Percentiles rank a stretch among this genome's conserved stretches.
These are phyloP conservation scores for Dioszegia hungarica DNA, from an alignment of 768 basidiomycete species.

Conservation along the genomic window DNA sequence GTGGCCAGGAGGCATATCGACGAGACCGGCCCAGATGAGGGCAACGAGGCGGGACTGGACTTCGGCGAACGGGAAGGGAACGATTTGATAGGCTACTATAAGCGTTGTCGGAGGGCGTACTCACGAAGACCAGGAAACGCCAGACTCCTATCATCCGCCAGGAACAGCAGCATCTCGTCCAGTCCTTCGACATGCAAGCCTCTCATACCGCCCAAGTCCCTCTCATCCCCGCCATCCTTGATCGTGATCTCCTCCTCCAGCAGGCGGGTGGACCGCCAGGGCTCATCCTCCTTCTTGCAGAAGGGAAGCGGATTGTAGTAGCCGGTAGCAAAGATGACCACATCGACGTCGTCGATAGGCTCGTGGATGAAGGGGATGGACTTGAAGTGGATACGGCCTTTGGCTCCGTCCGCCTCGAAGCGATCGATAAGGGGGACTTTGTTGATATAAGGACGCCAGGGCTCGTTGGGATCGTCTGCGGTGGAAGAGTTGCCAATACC, in stretches of 20 bases:
- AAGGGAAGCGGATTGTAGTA: slow-evolving; percentile 50
- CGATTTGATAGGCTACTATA: slow-evolving; percentile 51
- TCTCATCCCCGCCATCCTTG: slow-evolving; percentile 26
- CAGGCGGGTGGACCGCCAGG: slow-evolving; percentile 32
- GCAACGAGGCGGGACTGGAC: slow-evolving; percentile 59
- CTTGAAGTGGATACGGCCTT: slow-evolving; percentile 35
- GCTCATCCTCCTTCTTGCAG: slow-evolving; percentile 31
- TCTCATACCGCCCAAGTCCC: slow-evolving; percentile 36
- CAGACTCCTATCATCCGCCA: slow-evolving; percentile 42
- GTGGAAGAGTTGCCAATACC: slow-evolving; percentile 16
- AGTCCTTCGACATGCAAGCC: slow-evolving; percentile 42
- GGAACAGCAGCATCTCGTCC: slow-evolving; percentile 48
- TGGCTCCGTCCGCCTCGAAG: too few relatives aligned
- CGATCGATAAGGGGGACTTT: slow-evolving; percentile 29
- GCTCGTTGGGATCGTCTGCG: slow-evolving; percentile 18
- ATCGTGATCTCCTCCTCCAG: slow-evolving; percentile 17
- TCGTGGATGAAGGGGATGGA: neutral
- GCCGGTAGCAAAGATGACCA: slow-evolving; percentile 51
- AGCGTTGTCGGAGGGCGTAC: slow-evolving; percentile 4
- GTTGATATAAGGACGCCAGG: slow-evolving; percentile 40
- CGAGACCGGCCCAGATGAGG: slow-evolving; percentile 38
- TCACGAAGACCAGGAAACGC: slow-evolving; percentile 46
- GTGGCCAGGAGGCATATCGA: slow-evolving; percentile 16
- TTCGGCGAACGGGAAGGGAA: slow-evolving; percentile 73
- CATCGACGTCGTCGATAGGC: slow-evolving; percentile 34